Evolutionary conservation across 805 yeast genomes (phyloP).

Genomic region (Myxozyma mucilagina): DNA sequence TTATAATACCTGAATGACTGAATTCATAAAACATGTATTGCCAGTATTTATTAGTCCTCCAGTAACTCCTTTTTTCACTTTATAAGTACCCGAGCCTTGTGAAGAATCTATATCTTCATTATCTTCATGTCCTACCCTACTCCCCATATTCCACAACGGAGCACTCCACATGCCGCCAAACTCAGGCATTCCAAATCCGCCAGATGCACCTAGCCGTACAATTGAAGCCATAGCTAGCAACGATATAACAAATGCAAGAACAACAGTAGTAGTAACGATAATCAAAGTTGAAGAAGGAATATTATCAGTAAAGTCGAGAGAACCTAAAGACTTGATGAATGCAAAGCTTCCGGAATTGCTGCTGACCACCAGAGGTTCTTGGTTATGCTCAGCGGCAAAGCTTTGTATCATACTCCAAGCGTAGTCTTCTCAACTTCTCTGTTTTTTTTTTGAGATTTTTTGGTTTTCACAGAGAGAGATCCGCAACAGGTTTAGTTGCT

Average conservation of each 20-base stretch:
- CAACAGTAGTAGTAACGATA: not conserved
- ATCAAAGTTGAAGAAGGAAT: not conserved
- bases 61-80: not conserved
- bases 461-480: no score
- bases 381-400: not conserved
- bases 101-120: conserved; percentile 8
- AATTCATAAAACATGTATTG: conserved; percentile 92
- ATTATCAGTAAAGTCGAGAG: not conserved
- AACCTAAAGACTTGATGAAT: not conserved
- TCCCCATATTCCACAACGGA: not conserved
- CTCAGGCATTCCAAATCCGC: conserved; percentile 11
- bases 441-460: not conserved
- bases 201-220: not conserved
- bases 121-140: conserved; percentile 3
- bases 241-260: not conserved
- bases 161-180: conserved; percentile 7
- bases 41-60: conserved; percentile 92
- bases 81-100: not conserved
- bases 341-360: not conserved
- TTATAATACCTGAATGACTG: conserved; percentile 61
- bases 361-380: not conserved
- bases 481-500: no score
- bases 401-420: not conserved
- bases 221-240: not conserved
- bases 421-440: not conserved